Percentiles rank a stretch among this genome's conserved stretches.
Conservation (phyloP, 345 rosid genomes). For the Eucalyptus tenuipes region DNA sequence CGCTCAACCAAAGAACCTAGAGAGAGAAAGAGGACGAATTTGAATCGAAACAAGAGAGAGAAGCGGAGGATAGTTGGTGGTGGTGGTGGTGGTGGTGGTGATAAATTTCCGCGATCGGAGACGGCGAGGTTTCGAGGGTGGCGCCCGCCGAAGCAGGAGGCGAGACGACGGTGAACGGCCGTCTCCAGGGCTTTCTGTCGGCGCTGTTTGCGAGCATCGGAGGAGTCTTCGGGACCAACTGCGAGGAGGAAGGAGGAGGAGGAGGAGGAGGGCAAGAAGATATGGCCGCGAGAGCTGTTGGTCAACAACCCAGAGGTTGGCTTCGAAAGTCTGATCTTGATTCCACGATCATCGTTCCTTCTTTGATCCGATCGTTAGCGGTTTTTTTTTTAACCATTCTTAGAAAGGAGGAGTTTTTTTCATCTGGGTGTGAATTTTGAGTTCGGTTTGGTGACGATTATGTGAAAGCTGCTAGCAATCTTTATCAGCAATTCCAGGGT, state of each 20-base stretch:
- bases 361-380: neutral
- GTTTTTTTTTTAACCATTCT: neutral
- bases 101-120: neutral
- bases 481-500: neutral
- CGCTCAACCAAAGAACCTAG: neutral
- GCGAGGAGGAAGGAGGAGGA: slow-evolving; percentile 8
- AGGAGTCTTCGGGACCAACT: slow-evolving; percentile 30
- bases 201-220: slow-evolving; percentile 41
- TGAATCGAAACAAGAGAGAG: neutral
- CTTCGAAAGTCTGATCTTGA: neutral
- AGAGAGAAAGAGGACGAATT: neutral
- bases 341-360: neutral
- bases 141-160: slow-evolving; percentile 19
- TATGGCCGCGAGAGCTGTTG: slow-evolving; percentile 40
- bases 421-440: neutral
- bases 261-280: neutral
- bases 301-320: slow-evolving; percentile 12
- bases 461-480: neutral
- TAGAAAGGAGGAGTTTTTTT: neutral
- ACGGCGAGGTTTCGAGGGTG: slow-evolving; percentile 15
- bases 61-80: neutral
- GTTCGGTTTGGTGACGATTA: neutral
- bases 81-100: neutral
- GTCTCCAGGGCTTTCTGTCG: slow-evolving; percentile 58
- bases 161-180: slow-evolving; percentile 36